These are phyloP conservation scores for Aurantiochytrium sp. DNA, from an alignment of 108 stramenopile genomes.

Conservation along the genomic window DNA sequence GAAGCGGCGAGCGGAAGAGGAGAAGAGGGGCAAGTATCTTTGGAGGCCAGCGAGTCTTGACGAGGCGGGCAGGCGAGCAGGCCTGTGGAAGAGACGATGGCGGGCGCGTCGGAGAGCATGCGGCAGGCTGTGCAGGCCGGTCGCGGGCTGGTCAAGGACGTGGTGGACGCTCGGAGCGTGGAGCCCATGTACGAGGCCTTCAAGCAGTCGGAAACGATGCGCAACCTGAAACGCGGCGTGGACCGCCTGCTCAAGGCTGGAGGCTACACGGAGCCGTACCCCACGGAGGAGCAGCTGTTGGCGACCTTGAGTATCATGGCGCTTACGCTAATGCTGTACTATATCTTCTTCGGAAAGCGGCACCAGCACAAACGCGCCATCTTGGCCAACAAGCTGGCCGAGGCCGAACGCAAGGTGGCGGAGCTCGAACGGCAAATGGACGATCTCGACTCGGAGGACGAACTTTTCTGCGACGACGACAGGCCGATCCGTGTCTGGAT, in stretches of 20 bases:
- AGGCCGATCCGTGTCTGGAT: slow-evolving; percentile 40
- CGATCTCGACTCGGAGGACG: background rate
- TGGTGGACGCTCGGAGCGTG: background rate
- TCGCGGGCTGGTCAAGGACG: background rate
- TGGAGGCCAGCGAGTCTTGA: too few relatives aligned
- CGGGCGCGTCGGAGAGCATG: background rate
- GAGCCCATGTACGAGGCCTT: background rate
- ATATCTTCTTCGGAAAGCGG: background rate
- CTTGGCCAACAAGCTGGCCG: background rate
- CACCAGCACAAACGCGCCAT: background rate
- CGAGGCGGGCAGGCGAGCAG: too few relatives aligned
- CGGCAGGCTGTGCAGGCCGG: background rate
- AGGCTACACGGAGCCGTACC: slow-evolving; percentile 2
- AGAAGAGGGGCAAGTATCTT: too few relatives aligned
- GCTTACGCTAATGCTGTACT: background rate
- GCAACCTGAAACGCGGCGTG: background rate
- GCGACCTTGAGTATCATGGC: background rate
- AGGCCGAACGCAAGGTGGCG: background rate
- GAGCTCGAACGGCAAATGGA: background rate
- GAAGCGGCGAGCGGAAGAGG: too few relatives aligned
- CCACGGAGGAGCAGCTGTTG: slow-evolving; percentile 11
- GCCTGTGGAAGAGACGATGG: background rate
- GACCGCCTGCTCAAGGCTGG: background rate
- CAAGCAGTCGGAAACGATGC: background rate
- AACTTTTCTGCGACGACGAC: background rate